A percentile compares a stretch with the other conserved stretches of the same genome.
Evolutionary conservation across 176 grass and related monocot species (phyloP).

Genomic region (Echinochloa phyllopogon): DNA sequence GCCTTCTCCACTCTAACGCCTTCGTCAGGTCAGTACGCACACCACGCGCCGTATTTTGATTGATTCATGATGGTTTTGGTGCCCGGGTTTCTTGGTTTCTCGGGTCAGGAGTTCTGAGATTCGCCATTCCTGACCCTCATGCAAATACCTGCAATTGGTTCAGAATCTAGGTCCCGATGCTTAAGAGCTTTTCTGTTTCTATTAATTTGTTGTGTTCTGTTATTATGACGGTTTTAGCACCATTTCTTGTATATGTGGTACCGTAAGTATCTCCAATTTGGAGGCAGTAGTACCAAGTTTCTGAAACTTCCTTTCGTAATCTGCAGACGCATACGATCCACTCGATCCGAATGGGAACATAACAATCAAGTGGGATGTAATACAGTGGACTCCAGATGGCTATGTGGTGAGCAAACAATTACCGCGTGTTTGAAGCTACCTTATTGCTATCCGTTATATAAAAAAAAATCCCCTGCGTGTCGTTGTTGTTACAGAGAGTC

Average conservation of each 20-base stretch:
- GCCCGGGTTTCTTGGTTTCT: background rate
- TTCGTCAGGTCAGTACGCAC: slow-evolving; percentile 31
- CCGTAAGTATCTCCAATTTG: background rate
- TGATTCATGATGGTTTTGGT: background rate
- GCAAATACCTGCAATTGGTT: background rate
- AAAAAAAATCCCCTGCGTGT: background rate
- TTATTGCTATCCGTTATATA: background rate
- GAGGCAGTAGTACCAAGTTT: slow-evolving; percentile 12
- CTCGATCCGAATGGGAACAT: slow-evolving; percentile 88
- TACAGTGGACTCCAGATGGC: slow-evolving; percentile 77
- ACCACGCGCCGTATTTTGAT: background rate
- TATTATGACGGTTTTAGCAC: background rate
- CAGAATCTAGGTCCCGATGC: background rate
- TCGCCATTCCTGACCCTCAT: background rate
- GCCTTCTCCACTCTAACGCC: slow-evolving; percentile 15
- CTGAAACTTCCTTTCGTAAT: slow-evolving; percentile 23
- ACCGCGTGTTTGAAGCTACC: background rate
- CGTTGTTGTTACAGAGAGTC: background rate
- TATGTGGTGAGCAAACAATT: slow-evolving; percentile 65
- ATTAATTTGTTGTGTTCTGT: background rate
- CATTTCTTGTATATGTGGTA: background rate
- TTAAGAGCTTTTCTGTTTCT: background rate
- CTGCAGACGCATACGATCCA: slow-evolving; percentile 76
- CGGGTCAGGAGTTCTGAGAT: background rate
- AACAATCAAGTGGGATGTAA: slow-evolving; percentile 90